These are phyloP conservation scores for Fusarium staphyleae DNA, from an alignment of 2,329 filamentous ascomycete species.

Conservation along the genomic window DNA sequence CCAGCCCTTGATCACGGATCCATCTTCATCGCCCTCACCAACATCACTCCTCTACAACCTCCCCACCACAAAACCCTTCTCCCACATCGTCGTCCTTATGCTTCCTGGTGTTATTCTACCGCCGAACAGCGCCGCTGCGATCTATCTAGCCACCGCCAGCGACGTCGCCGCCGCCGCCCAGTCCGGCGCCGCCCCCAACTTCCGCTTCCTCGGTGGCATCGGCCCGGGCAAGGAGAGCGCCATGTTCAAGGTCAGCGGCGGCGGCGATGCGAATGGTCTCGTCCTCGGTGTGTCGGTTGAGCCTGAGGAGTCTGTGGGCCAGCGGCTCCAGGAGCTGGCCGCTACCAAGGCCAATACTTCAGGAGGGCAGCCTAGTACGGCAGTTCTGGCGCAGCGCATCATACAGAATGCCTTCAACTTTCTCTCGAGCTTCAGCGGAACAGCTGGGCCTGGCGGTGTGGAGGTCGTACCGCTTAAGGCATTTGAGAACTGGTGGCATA, in stretches of 20 bases:
- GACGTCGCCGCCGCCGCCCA: slow-evolving; percentile 49
- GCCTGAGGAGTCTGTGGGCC: slow-evolving; percentile 72
- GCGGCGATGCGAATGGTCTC: slow-evolving; percentile 53
- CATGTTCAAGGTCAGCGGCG: slow-evolving; percentile 78
- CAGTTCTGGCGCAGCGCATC: slow-evolving; percentile 86
- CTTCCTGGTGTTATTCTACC: slow-evolving; percentile 80
- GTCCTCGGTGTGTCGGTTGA: slow-evolving; percentile 87
- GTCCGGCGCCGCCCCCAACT: slow-evolving; percentile 61
- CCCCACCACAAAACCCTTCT: slow-evolving; percentile 62
- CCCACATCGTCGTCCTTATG: slow-evolving; percentile 88
- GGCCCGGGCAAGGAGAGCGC: slow-evolving; percentile 90
- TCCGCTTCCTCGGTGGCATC: slow-evolving; percentile 87
- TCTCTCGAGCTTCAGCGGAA: slow-evolving; percentile 82
- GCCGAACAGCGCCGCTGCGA: slow-evolving; percentile 79
- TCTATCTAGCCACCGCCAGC: slow-evolving; percentile 75
- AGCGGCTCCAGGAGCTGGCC: slow-evolving; percentile 68
- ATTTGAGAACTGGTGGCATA: slow-evolving; percentile 97
- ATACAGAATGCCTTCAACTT: slow-evolving; percentile 99
- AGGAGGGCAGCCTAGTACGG: slow-evolving; percentile 64
- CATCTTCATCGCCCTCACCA: slow-evolving; percentile 59
- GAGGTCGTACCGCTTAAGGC: slow-evolving; percentile 94
- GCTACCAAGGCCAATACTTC: slow-evolving; percentile 40
- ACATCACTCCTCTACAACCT: slow-evolving; percentile 65
- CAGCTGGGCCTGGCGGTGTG: slow-evolving; percentile 65
- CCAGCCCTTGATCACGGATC: slow-evolving; percentile 62